phyloP scores from a whole-genome alignment of 805 yeast species.

The Myxozyma geophila region DNA sequence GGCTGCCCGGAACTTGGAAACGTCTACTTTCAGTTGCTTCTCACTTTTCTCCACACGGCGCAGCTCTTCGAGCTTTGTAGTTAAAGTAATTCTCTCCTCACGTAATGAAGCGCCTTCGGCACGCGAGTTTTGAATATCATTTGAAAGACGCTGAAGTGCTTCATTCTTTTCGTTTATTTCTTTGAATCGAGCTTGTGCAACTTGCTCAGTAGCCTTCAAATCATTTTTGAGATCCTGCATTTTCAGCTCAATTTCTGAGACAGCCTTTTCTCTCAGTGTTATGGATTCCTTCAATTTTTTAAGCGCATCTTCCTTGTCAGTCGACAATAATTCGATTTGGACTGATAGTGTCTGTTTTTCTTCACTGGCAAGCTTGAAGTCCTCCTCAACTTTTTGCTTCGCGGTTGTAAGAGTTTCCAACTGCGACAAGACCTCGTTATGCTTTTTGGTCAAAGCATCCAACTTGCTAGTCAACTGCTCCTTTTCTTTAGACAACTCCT shows the following conservation, averaged over 20 bases:
- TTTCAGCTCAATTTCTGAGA: conserved; percentile 37
- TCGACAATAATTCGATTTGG: conserved; percentile 8
- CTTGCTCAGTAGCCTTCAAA: conserved; percentile 35
- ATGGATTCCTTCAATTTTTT: conserved; percentile 26
- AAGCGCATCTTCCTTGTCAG: conserved; percentile 33
- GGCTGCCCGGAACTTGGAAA: conserved; percentile 20
- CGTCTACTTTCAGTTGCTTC: conserved; percentile 20
- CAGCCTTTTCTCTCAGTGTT: conserved; percentile 37
- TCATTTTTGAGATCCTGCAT: conserved; percentile 37
- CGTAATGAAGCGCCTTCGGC: conserved; percentile 31
- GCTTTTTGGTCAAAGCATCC: conserved; percentile 4
- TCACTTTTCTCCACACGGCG: conserved; percentile 32
- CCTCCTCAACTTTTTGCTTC: conserved; percentile 7
- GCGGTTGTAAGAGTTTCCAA: background rate
- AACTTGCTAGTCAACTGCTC: conserved; percentile 22
- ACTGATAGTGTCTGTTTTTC: conserved; percentile 44
- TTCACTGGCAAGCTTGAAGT: conserved; percentile 41
- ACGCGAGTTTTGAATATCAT: conserved; percentile 32
- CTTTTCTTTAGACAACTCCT: conserved; percentile 26
- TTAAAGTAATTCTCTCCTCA: conserved; percentile 34
- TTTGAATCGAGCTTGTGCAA: conserved; percentile 51
- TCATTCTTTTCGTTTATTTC: conserved; percentile 43
- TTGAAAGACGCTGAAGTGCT: conserved; percentile 37
- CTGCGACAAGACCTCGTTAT: conserved; percentile 1
- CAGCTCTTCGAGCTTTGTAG: conserved; percentile 24